phyloP scores from a whole-genome alignment of 306 rosid genomes.

The Trifolium dubium region DNA sequence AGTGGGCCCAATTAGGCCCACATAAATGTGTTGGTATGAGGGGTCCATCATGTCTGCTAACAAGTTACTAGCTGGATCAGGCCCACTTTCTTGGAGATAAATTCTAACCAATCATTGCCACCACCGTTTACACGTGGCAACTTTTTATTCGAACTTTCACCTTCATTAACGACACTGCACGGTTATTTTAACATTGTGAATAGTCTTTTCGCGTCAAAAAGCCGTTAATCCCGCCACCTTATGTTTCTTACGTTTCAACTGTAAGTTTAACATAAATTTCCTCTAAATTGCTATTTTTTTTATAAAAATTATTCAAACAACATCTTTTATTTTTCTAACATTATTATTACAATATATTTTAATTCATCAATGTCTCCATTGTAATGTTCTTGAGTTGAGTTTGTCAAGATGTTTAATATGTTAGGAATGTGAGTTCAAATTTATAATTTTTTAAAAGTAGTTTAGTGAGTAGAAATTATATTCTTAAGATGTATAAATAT shows the following conservation, averaged over 20 bases:
- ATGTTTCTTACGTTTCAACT: slow-evolving; percentile 50
- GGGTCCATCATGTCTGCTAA: slow-evolving; percentile 40
- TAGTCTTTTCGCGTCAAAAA: slow-evolving; percentile 60
- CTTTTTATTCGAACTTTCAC: slow-evolving; percentile 14
- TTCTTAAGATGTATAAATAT: no score
- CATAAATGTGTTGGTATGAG: slow-evolving; percentile 36
- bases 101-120: slow-evolving; percentile 41
- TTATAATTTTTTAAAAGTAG: no score
- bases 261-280: neutral
- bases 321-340: neutral
- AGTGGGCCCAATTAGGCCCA: slow-evolving; percentile 44
- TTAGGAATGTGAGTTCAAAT: no score
- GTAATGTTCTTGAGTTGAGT: neutral
- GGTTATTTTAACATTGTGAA: slow-evolving; percentile 29
- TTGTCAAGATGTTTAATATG: no score
- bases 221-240: slow-evolving; percentile 81
- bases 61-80: slow-evolving; percentile 51
- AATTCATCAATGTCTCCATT: neutral
- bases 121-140: slow-evolving; percentile 50
- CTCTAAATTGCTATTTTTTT: no score
- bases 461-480: no score
- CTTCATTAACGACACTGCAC: neutral
- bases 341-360: neutral
- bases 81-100: slow-evolving; percentile 1
- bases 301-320: no score